A percentile compares a stretch with the other conserved stretches of the same genome.
These are phyloP conservation scores for Agaricus sinodeliciosus DNA, from an alignment of 768 basidiomycete species.

Conservation along the genomic window DNA sequence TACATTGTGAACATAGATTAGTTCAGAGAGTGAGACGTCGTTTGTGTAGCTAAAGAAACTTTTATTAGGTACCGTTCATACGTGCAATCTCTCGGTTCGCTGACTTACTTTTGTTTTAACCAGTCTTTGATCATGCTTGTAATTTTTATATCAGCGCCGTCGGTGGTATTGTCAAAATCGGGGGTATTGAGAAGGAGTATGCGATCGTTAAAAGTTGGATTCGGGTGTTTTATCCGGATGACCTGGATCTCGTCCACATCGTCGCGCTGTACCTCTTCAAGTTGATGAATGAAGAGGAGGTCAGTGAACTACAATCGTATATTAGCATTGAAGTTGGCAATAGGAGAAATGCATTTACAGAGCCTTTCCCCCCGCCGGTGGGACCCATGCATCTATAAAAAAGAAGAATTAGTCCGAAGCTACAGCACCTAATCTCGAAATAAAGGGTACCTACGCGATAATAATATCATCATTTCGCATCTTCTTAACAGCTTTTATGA, in stretches of 20 bases:
- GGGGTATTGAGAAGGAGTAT: slow-evolving; percentile 33
- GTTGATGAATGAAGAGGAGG: not conserved
- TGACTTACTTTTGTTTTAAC: slow-evolving; percentile 15
- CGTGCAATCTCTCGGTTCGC: not conserved
- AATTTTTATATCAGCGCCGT: slow-evolving; percentile 24
- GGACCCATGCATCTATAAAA: too few relatives aligned
- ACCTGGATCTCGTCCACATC: slow-evolving; percentile 19
- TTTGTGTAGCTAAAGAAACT: too few relatives aligned
- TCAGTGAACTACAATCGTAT: slow-evolving; percentile 18
- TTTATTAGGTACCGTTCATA: too few relatives aligned
- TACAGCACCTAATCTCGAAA: not conserved
- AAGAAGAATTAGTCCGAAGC: too few relatives aligned
- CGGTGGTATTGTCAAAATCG: slow-evolving; percentile 26
- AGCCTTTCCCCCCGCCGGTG: too few relatives aligned
- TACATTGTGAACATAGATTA: too few relatives aligned
- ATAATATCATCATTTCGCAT: slow-evolving; percentile 15
- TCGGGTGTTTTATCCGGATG: slow-evolving; percentile 18
- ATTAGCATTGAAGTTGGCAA: too few relatives aligned
- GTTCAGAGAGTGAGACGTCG: too few relatives aligned
- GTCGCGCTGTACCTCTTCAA: slow-evolving; percentile 1
- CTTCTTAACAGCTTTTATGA: not conserved
- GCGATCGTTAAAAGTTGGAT: too few relatives aligned
- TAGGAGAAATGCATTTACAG: too few relatives aligned
- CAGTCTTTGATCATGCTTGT: slow-evolving; percentile 30
- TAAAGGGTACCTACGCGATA: slow-evolving; percentile 14